Evolutionary conservation across 1,139 yeast genomes (phyloP), one percentile per base, ranked within the genome.

Genomic region (Yamadazyma membranifaciens): DNA sequence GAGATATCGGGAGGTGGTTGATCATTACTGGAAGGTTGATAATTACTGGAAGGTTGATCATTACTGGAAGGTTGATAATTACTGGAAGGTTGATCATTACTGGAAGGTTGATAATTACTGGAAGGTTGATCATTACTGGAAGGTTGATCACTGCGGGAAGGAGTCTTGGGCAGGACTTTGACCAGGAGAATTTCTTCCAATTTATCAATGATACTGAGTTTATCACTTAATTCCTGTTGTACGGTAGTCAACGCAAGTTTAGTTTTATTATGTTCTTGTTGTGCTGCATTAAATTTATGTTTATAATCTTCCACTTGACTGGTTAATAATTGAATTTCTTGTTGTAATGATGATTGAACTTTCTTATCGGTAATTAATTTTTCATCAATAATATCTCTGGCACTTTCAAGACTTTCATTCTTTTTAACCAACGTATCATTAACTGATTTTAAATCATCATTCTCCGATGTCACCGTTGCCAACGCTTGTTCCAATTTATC

Each of bases 381-480:
- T 13, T 33, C 33, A 27, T 41, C 44, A 41, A 43, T 26, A 22
- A 36, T 34, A 24, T 35, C 35, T 33, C 43, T 35, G 11, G 44
- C 37, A 29, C 25, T 31, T 34, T 37, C 41, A 12, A 27, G 24
- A 6, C 11, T 34, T 1, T 31, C 28, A n/a, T 40, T 22, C 20
- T 36, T 37, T 9, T 33, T 25, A 10, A 6, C 12, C 4, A 40
- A 25, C n/a, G 20, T 40, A n/a, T 31, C 34, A 4, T 36, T 38
- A 25, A 5, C 9, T 9, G 16, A 4, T 6, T 10, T 32, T 13
- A 32, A 31, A 11, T 12, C 6, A 3, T 27, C 7, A 27, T 27
- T 27, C 13, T 27, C 14, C n/a, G 14, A 11, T n/a, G 30, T 11
- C 4, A 27, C 7, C 3, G n/a, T 13, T n/a, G 3, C 14, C 6